These are phyloP conservation scores for Lecanosticta acicola DNA, from an alignment of 2,329 filamentous ascomycete species.

Conservation along the genomic window DNA sequence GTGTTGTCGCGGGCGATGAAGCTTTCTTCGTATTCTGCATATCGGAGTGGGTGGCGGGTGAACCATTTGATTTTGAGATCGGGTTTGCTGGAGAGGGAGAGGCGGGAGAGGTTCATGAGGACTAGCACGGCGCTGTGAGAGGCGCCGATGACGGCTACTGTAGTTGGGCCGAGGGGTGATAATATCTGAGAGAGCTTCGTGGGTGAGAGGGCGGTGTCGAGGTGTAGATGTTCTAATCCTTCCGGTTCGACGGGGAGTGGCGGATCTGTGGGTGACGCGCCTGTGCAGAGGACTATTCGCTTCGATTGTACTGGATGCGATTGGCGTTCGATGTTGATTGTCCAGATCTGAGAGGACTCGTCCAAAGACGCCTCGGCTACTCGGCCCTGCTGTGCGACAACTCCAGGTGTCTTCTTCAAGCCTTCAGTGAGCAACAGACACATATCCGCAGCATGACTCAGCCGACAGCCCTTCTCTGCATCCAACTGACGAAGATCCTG, in stretches of 20 bases:
- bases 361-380: conserved; percentile 39
- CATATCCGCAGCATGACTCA: conserved; percentile 55
- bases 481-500: conserved; percentile 49
- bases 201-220: conserved; percentile 54
- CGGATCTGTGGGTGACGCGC: conserved; percentile 46
- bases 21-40: conserved; percentile 56
- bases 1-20: conserved; percentile 63
- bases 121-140: conserved; percentile 60
- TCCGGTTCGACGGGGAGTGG: conserved; percentile 40
- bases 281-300: conserved; percentile 54
- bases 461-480: conserved; percentile 52
- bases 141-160: conserved; percentile 55
- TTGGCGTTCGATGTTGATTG: conserved; percentile 30
- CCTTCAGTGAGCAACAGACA: conserved; percentile 45
- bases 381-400: conserved; percentile 37
- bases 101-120: conserved; percentile 54
- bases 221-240: conserved; percentile 42
- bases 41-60: conserved; percentile 54
- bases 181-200: conserved; percentile 43
- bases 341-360: conserved; percentile 35
- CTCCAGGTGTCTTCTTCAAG: conserved; percentile 36
- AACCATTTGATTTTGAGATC: conserved; percentile 57
- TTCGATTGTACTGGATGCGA: conserved; percentile 29
- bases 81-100: conserved; percentile 49
- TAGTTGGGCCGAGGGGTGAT: conserved; percentile 35